phyloP scores from a whole-genome alignment of 202 grass and related monocot species.

The Bolboschoenoplectus hybrid region DNA sequence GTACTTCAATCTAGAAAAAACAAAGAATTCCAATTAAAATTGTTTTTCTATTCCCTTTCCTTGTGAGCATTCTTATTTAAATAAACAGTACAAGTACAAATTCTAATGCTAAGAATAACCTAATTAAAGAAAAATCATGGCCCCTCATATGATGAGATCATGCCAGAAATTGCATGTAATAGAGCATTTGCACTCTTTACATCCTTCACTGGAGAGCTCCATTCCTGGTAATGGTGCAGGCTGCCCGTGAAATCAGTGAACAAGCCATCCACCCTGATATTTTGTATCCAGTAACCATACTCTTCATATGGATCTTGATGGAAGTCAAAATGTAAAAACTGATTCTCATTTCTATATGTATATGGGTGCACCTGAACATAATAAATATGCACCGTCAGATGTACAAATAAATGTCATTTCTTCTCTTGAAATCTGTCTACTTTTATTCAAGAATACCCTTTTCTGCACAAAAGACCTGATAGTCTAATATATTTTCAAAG shows the following conservation, averaged over 20 bases:
- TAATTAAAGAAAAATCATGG: slow-evolving; percentile 38
- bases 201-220: slow-evolving; percentile 49
- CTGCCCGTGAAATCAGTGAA: slow-evolving; percentile 93
- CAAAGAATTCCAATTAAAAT: background rate
- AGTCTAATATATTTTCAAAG: too few species aligned
- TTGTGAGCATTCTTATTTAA: background rate
- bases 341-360: slow-evolving; percentile 92
- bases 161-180: slow-evolving; percentile 64
- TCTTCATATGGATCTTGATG: slow-evolving; percentile 81
- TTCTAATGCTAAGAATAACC: background rate
- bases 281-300: slow-evolving; percentile 84
- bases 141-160: slow-evolving; percentile 68
- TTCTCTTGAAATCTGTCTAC: background rate
- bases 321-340: slow-evolving; percentile 86
- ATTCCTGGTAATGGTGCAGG: slow-evolving; percentile 68
- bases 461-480: too few species aligned
- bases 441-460: too few species aligned
- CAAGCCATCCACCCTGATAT: slow-evolving; percentile 70
- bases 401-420: background rate
- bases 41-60: background rate
- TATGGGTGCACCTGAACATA: slow-evolving; percentile 82
- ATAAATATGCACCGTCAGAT: slow-evolving; percentile 8
- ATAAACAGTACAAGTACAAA: background rate
- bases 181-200: slow-evolving; percentile 52
- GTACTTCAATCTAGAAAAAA: slow-evolving; percentile 11